A percentile compares a stretch with the other conserved stretches of the same genome.
Evolutionary conservation across 371 early-diverging fungal genomes (phyloP).

Genomic region (Capillidium heterosporum): DNA sequence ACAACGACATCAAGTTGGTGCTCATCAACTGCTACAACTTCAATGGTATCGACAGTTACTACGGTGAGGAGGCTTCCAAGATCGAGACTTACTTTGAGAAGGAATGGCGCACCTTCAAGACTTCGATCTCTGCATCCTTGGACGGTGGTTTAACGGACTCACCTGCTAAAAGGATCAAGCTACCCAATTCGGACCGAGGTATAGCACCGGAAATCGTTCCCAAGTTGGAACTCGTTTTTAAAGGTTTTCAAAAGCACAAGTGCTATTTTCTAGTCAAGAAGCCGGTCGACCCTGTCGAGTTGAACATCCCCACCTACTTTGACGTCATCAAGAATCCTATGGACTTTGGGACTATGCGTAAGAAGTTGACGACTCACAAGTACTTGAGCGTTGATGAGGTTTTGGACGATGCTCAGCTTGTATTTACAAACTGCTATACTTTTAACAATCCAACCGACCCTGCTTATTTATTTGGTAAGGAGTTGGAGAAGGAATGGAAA

Average conservation of each 20-base stretch:
- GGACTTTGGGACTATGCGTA: slow-evolving; percentile 29
- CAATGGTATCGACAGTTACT: slow-evolving; percentile 26
- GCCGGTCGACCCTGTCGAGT: slow-evolving; percentile 25
- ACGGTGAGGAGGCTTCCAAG: neutral
- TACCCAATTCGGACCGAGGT: no score
- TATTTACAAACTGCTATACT: slow-evolving; percentile 73
- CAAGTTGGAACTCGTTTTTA: neutral
- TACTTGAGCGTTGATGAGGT: slow-evolving; percentile 28
- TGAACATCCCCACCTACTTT: slow-evolving; percentile 31
- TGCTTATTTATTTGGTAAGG: slow-evolving; percentile 47
- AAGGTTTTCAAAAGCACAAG: no score
- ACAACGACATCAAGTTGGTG: slow-evolving; percentile 69
- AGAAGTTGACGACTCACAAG: slow-evolving; percentile 17
- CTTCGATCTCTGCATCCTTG: neutral
- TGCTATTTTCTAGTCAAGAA: slow-evolving; percentile 11
- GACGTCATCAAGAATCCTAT: slow-evolving; percentile 37
- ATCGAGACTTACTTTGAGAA: neutral
- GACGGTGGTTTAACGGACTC: neutral
- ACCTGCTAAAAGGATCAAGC: neutral
- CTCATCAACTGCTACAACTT: slow-evolving; percentile 87
- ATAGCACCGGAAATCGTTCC: neutral
- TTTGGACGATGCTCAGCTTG: slow-evolving; percentile 28
- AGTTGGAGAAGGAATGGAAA: slow-evolving; percentile 15
- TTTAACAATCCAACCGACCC: slow-evolving; percentile 73
- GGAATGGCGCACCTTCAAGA: neutral